Evolutionary conservation across 345 rosid genomes (phyloP), one percentile per base, ranked within the genome.

Genomic region (Gossypium australe): DNA sequence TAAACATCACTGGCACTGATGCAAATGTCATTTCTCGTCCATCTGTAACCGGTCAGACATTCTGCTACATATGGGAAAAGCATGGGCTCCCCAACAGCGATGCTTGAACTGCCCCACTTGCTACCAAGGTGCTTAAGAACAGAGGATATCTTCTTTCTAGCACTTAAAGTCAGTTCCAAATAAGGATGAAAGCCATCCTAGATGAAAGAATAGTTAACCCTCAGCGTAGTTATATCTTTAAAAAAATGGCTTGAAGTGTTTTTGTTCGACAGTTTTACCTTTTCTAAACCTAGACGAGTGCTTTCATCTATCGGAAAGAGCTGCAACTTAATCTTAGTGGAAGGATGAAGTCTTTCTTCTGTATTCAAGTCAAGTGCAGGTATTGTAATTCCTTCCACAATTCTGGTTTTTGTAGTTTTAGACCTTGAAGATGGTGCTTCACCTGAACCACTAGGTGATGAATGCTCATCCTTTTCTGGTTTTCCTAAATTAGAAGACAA

Each of bases 151-250:
- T 84, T 90, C 81, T 90, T 92, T 67, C 88, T 69, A 62, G 86
- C 77, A 76, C 86, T 90, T 76, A 92, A 81, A 76, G 90, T 89
- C 76, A 95, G 97, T 77, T 95, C 99, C 85, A 95, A 77, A 82
- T 89, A 91, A 45, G 99, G 99, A 84, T 95, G 81, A 79, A 86
- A 88, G 16, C 99, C 96, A 59, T 89, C 95, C 99, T 89, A 60
- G 24, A 51, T 27, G n/a, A 56, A 68, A 74, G 72, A 41, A 67
- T 18, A 49, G 34, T 1, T 41, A 64, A 49, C 9, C 14, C 38
- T 20, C 41, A 52, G 71, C 60, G 18, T 34, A 75, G 68, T n/a
- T 0, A 13, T 48, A 44, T 69, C 17, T n/a, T 71, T 25, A 49
- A 34, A 47, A 0, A 25, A 67, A 70, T 14, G 34, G 43, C 12